Percentiles rank a stretch among this genome's conserved stretches.
phyloP scores from a whole-genome alignment of 352 stramenopile genomes.

The Globisporangium cederbergense region DNA sequence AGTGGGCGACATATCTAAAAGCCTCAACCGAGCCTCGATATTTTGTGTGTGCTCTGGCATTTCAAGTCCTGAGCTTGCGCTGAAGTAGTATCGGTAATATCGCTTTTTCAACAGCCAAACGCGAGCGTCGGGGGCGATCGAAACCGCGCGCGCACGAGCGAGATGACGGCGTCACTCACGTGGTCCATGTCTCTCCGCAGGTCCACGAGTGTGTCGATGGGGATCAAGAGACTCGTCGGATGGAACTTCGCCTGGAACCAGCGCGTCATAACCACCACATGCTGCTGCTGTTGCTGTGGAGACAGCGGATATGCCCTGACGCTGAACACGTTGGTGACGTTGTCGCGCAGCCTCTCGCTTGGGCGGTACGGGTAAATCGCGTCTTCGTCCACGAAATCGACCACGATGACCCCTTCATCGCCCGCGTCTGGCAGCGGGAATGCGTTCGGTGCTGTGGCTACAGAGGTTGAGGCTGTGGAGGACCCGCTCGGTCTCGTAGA shows the following conservation, averaged over 20 bases:
- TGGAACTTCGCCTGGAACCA: conserved; percentile 33
- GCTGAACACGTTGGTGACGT: neutral
- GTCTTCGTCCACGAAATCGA: conserved; percentile 14
- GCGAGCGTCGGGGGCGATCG: neutral
- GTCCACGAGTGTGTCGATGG: neutral
- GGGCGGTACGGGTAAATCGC: conserved; percentile 12
- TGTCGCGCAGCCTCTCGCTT: neutral
- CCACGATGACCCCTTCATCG: conserved; percentile 5
- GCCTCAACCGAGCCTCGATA: no score
- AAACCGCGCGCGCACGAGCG: neutral
- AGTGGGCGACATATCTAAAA: no score
- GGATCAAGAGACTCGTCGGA: neutral
- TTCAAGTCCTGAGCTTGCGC: neutral
- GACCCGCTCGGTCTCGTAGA: neutral
- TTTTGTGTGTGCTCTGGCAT: neutral
- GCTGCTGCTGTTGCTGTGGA: neutral
- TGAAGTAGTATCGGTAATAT: no score
- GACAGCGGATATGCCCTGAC: neutral
- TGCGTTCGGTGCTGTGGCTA: no score
- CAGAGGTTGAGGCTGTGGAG: no score
- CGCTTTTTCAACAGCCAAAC: neutral
- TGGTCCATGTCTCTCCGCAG: conserved; percentile 1
- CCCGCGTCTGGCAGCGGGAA: neutral
- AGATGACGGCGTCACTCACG: neutral
- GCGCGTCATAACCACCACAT: conserved; percentile 30